Evolutionary conservation across 2,329 filamentous ascomycete genomes (phyloP).

Genomic region (Exophiala xenobiotica): DNA sequence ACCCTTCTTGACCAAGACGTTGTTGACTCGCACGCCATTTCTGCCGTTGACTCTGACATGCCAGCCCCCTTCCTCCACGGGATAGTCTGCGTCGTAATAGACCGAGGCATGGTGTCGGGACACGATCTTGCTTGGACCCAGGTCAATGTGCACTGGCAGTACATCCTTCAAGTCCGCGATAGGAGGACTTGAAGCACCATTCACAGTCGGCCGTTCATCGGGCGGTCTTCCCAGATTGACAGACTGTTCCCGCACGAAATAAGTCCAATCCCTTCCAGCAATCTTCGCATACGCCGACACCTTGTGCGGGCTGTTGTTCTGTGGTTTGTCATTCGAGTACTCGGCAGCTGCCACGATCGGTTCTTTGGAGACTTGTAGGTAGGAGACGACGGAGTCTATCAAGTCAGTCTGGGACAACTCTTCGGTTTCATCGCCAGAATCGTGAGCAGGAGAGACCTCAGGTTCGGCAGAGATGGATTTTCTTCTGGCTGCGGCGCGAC

Average conservation of each 20-base stretch:
- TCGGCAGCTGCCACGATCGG: slow-evolving; percentile 45
- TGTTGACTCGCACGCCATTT: slow-evolving; percentile 86
- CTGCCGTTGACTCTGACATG: slow-evolving; percentile 83
- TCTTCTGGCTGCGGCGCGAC: slow-evolving; percentile 16
- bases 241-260: slow-evolving; percentile 50
- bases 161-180: slow-evolving; percentile 44
- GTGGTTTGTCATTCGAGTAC: slow-evolving; percentile 44
- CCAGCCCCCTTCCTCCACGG: slow-evolving; percentile 61
- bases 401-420: slow-evolving; percentile 44
- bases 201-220: slow-evolving; percentile 39
- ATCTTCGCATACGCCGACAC: slow-evolving; percentile 53
- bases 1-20: slow-evolving; percentile 65
- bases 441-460: slow-evolving; percentile 42
- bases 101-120: slow-evolving; percentile 76
- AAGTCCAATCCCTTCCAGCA: slow-evolving; percentile 52
- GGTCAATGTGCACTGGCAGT: slow-evolving; percentile 72
- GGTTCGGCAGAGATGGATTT: slow-evolving; percentile 35
- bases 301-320: slow-evolving; percentile 42
- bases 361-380: slow-evolving; percentile 44
- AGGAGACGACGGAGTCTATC: slow-evolving; percentile 49
- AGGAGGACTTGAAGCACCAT: slow-evolving; percentile 46
- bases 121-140: slow-evolving; percentile 79
- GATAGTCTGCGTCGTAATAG: slow-evolving; percentile 66
- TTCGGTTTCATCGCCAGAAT: slow-evolving; percentile 44
- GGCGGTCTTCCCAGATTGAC: slow-evolving; percentile 52